These are phyloP conservation scores for Cucurbita pepo DNA, from an alignment of 306 rosid genomes.

Conservation along the genomic window DNA sequence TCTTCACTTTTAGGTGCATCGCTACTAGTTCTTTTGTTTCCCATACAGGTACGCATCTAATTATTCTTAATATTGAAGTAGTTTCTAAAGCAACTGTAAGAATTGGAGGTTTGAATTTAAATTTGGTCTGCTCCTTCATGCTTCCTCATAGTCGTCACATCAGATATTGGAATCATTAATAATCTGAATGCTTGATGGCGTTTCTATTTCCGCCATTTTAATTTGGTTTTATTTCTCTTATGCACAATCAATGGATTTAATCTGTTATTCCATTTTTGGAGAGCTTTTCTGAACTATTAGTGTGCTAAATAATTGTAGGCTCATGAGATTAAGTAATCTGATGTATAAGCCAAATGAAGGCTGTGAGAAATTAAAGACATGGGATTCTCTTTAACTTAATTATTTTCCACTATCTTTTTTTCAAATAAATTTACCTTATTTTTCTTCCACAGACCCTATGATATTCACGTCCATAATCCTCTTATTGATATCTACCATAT, in stretches of 20 bases:
- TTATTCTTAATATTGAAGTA: not conserved
- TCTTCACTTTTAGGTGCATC: constrained; percentile 34
- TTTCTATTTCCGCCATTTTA: not conserved
- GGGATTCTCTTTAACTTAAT: not conserved
- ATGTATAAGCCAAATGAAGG: not conserved
- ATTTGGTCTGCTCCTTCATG: not conserved
- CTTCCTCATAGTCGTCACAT: not conserved
- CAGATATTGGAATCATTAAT: not conserved
- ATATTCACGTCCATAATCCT: not conserved
- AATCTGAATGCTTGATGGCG: not conserved
- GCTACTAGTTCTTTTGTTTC: constrained; percentile 33
- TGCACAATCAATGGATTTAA: not conserved
- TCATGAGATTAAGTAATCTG: not conserved
- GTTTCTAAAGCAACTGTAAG: not conserved
- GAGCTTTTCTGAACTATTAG: not conserved
- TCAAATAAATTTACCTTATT: not conserved
- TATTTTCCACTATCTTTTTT: not conserved
- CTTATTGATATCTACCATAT: not conserved
- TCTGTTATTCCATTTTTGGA: not conserved
- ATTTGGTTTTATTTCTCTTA: not conserved
- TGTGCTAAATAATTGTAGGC: not conserved
- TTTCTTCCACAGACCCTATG: not conserved
- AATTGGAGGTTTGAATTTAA: not conserved
- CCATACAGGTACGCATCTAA: constrained; percentile 23
- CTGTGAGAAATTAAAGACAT: not conserved